Conservation (phyloP, 345 rosid genomes). For the Eucalyptus pauciflora region DNA sequence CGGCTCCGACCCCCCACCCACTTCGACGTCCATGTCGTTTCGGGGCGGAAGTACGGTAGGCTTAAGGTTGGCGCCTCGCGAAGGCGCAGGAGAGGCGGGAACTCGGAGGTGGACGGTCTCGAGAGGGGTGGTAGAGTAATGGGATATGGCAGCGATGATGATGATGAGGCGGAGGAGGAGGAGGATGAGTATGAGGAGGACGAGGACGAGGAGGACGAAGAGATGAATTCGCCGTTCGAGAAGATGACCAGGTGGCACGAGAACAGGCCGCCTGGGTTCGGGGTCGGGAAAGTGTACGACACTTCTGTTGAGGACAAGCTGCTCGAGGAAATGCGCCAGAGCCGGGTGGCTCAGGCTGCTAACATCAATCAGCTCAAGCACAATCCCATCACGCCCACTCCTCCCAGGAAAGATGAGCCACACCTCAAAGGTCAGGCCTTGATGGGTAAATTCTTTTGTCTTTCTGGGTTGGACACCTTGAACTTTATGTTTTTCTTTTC, state of each 20-base stretch:
- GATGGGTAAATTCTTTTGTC: neutral
- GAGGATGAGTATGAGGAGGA: conserved; percentile 7
- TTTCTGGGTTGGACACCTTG: neutral
- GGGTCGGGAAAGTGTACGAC: conserved; percentile 61
- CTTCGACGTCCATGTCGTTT: neutral
- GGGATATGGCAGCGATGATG: conserved; percentile 9
- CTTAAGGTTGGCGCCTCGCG: conserved; percentile 1
- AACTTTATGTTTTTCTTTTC: neutral
- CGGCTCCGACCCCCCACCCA: neutral
- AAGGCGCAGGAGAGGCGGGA: neutral
- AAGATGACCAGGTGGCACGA: conserved; percentile 66
- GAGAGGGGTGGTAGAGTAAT: neutral
- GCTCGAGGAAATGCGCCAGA: conserved; percentile 63
- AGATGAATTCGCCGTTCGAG: conserved; percentile 28
- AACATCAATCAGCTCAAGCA: conserved; percentile 54
- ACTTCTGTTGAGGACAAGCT: conserved; percentile 68
- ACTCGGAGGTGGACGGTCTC: neutral
- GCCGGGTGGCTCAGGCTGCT: conserved; percentile 57
- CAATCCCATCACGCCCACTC: conserved; percentile 17
- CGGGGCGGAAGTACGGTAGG: neutral
- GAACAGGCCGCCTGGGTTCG: conserved; percentile 68
- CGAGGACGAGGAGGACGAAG: conserved; percentile 10
- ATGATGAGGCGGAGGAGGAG: conserved; percentile 22
- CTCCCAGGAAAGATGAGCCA: conserved; percentile 7
- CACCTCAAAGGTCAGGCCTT: conserved; percentile 18